Percentiles rank a stretch among this genome's conserved stretches.
Evolutionary conservation across 257 asterid species (phyloP).

Genomic region (Apocynum venetum): DNA sequence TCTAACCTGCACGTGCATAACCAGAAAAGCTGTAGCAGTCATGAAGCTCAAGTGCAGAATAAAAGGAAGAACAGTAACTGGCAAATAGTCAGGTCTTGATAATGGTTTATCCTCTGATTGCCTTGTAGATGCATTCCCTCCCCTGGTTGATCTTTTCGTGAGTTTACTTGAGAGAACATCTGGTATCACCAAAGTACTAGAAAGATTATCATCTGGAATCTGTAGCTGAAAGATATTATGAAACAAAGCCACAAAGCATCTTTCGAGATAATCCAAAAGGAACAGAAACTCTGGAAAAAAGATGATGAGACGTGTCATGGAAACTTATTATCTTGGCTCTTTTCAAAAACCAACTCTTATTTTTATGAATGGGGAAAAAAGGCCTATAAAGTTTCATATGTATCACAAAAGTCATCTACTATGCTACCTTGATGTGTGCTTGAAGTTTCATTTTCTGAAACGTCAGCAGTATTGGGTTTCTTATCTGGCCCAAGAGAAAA

Average conservation of each 20-base stretch:
- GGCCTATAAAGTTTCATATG: too few relatives aligned
- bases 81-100: constrained; percentile 26
- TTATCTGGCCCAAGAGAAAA: constrained; percentile 24
- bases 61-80: constrained; percentile 66
- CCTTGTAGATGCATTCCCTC: constrained; percentile 23
- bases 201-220: constrained; percentile 12
- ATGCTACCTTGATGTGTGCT: constrained; percentile 45
- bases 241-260: neutral
- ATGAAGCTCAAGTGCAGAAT: constrained; percentile 74
- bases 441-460: constrained; percentile 25
- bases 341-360: neutral
- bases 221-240: too few relatives aligned
- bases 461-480: constrained; percentile 23
- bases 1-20: constrained; percentile 92
- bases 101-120: constrained; percentile 31
- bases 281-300: neutral
- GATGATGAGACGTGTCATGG: neutral
- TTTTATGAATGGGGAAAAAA: neutral
- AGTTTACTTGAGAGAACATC: constrained; percentile 34
- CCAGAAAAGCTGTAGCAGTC: constrained; percentile 74
- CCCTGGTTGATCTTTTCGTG: constrained; percentile 40
- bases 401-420: constrained; percentile 17
- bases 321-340: neutral
- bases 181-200: constrained; percentile 22
- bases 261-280: neutral